phyloP scores from a whole-genome alignment of 768 basidiomycete genomes.

The Phylloporus sp. region DNA sequence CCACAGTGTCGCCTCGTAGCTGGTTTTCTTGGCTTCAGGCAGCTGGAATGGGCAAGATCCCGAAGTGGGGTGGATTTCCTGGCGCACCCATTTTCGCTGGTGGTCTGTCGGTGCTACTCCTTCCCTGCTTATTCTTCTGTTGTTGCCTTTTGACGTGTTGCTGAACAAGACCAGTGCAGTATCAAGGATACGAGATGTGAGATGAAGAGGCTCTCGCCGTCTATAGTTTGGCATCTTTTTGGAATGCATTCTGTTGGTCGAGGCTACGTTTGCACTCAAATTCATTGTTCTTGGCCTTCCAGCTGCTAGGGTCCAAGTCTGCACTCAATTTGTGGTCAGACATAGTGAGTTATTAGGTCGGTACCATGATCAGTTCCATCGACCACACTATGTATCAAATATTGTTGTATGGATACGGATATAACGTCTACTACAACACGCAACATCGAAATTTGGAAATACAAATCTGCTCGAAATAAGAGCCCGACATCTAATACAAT shows the following conservation, averaged over 20 bases:
- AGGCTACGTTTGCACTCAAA: too few relatives aligned
- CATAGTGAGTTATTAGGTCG: too few relatives aligned
- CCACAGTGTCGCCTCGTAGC: neutral
- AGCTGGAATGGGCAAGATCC: slow-evolving; percentile 9
- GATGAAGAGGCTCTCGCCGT: too few relatives aligned
- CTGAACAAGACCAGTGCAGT: too few relatives aligned
- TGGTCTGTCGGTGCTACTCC: neutral
- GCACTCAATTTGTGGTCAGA: too few relatives aligned
- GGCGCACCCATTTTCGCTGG: neutral
- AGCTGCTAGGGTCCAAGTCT: too few relatives aligned
- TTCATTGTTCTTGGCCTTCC: too few relatives aligned
- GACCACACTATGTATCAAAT: neutral
- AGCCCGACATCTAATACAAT: neutral
- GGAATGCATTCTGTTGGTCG: too few relatives aligned
- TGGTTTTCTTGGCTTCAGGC: slow-evolving; percentile 16
- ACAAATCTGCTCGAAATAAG: neutral
- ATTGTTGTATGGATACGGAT: neutral
- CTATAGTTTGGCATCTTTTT: too few relatives aligned
- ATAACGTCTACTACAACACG: neutral
- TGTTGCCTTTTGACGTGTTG: too few relatives aligned
- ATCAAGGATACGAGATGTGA: too few relatives aligned
- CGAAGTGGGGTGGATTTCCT: slow-evolving; percentile 3
- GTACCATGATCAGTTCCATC: too few relatives aligned
- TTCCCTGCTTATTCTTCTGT: neutral
- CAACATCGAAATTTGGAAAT: neutral